A percentile compares a stretch with the other conserved stretches of the same genome.
Conservation (phyloP, 2,329 filamentous ascomycete genomes). For the Nannizzia gypsea region DNA sequence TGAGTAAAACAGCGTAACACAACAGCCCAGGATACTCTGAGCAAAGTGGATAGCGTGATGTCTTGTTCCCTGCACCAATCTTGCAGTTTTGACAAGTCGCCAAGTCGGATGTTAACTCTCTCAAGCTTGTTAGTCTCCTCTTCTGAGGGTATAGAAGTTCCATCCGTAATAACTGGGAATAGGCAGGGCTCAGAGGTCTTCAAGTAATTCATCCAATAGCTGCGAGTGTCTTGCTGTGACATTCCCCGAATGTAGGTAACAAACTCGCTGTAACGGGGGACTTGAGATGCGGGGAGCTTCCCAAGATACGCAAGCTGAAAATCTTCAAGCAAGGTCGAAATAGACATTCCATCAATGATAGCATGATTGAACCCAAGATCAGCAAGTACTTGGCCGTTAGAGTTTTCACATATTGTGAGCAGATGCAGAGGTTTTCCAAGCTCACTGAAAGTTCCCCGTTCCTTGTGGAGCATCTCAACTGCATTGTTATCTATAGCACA, state of each 20-base stretch:
- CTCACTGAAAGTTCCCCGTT: not conserved
- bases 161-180: slow-evolving; percentile 23
- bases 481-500: not conserved
- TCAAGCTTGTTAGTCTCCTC: slow-evolving; percentile 16
- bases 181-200: slow-evolving; percentile 30
- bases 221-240: slow-evolving; percentile 22
- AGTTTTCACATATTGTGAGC: slow-evolving; percentile 26
- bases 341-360: slow-evolving; percentile 36
- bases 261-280: slow-evolving; percentile 29
- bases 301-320: slow-evolving; percentile 27
- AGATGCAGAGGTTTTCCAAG: slow-evolving; percentile 25
- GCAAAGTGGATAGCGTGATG: slow-evolving; percentile 38
- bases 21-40: slow-evolving; percentile 44
- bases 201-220: slow-evolving; percentile 32
- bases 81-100: slow-evolving; percentile 17
- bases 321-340: slow-evolving; percentile 31
- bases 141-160: slow-evolving; percentile 15
- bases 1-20: slow-evolving; percentile 40
- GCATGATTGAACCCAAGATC: slow-evolving; percentile 35
- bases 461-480: not conserved
- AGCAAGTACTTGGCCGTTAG: slow-evolving; percentile 20
- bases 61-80: slow-evolving; percentile 15
- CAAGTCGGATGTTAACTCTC: slow-evolving; percentile 8
- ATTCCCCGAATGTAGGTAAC: slow-evolving; percentile 21
- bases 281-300: slow-evolving; percentile 19